These are phyloP conservation scores for Oryza officinalis DNA, from an alignment of 176 grass and related monocot species.

Conservation along the genomic window DNA sequence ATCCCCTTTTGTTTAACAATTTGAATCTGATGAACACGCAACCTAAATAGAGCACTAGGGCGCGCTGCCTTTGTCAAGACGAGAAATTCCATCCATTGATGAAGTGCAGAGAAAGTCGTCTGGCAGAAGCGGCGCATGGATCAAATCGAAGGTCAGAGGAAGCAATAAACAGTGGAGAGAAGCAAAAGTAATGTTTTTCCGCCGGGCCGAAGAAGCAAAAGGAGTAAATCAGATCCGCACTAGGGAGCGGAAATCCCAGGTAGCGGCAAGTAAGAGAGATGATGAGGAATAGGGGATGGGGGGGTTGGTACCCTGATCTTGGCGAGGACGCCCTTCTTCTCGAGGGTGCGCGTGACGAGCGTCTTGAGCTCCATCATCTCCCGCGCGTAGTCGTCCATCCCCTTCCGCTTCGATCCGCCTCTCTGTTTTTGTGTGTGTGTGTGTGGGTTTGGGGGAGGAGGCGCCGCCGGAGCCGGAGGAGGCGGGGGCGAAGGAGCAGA, in stretches of 20 bases:
- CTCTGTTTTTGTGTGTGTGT: too few species aligned
- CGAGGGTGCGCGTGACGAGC: slow-evolving; percentile 88
- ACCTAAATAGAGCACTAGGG: neutral
- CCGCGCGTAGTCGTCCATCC: slow-evolving; percentile 86
- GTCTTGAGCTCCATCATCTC: slow-evolving; percentile 99
- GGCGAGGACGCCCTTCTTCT: slow-evolving; percentile 95
- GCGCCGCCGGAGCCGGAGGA: neutral
- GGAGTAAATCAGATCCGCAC: slow-evolving; percentile 17
- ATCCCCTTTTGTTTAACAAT: neutral
- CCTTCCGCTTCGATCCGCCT: neutral
- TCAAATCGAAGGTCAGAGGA: neutral
- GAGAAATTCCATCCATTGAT: neutral
- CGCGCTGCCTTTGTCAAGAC: neutral
- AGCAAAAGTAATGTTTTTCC: too few species aligned
- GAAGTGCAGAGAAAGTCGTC: neutral
- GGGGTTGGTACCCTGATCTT: slow-evolving; percentile 69
- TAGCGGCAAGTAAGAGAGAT: neutral
- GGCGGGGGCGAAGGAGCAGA: neutral
- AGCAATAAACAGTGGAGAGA: neutral
- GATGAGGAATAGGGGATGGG: neutral
- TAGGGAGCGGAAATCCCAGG: neutral
- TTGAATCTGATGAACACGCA: neutral
- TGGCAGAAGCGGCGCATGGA: neutral
- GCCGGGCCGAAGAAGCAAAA: too few species aligned
- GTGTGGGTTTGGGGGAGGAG: neutral